Evolutionary conservation across 2,329 filamentous ascomycete genomes (phyloP), one percentile per base, ranked within the genome.

Genomic region (Aspergillus quadrilineatus): DNA sequence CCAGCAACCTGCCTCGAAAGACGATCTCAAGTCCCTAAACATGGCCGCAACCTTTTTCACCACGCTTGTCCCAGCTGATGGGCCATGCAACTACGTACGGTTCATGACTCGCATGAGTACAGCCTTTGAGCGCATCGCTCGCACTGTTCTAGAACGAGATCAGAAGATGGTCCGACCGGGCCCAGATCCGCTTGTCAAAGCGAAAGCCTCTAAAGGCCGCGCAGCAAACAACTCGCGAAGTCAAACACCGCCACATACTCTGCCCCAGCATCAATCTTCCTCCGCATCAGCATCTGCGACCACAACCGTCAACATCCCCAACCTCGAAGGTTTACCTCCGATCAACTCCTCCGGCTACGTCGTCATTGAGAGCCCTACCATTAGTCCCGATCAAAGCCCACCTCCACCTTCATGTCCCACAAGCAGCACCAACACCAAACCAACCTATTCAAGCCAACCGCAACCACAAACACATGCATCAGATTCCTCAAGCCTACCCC

Each of bases 91-190:
- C 47, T 90, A 90, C 63, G 90, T 96, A 1, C 89, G 90, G 64
- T 89, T 93, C 58, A 97, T 97, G 90, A 82, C 96, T 9, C 88
- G 86, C 26, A 89, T 97, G 17, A 96, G 91, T 74, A 84, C 89
- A 22, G 92, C 96, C 67, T 96, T 97, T 66, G 92, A 96, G 71
- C 87, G 93, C 48, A 95, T 97, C 62, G 92, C 91, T 46, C 89
- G 87, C 65, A 83, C 89, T 1, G 90, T 95, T 15, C 85, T 97
- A 47, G 92, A 96, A 56, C 94, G 91, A 73, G 84, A 90, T 0
- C 92, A 96, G 67, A 91, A 89, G 66, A 90, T 96, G 4, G 14
- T 49, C 36, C 60, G 57, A 55, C 74, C 68, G 56, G 67, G 63
- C 3, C 22, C 49, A 49, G 68, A 69, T 22, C 61, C 12, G 63